phyloP scores from a whole-genome alignment of 495 filamentous ascomycete species.

The Podospora tetraspora region DNA sequence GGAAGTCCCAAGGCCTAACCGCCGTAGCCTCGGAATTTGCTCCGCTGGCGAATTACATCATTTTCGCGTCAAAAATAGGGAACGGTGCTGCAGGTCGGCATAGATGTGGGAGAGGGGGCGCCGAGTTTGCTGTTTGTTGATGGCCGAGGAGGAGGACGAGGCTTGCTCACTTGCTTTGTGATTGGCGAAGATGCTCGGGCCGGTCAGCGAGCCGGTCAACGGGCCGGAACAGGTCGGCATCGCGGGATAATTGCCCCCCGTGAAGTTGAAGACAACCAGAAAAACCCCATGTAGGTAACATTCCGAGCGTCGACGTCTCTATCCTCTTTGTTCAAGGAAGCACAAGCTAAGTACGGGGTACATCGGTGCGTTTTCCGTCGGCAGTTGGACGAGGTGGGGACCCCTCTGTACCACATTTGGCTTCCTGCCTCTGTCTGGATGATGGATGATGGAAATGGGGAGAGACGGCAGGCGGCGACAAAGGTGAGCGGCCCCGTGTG shows the following conservation, averaged over 20 bases:
- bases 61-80: not conserved
- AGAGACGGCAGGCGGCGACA: not conserved
- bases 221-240: not conserved
- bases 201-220: not conserved
- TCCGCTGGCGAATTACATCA: not conserved
- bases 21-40: not conserved
- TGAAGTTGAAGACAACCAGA: not conserved
- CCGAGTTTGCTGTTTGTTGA: not conserved
- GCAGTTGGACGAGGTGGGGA: not conserved
- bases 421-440: not conserved
- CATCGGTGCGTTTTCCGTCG: not conserved
- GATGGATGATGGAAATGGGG: not conserved
- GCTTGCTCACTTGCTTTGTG: not conserved
- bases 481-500: not conserved
- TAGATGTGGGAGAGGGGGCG: not conserved
- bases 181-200: not conserved
- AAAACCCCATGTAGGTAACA: not conserved
- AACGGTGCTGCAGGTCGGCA: not conserved
- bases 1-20: not conserved
- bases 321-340: not conserved
- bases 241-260: not conserved
- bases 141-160: not conserved
- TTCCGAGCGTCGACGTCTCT: not conserved
- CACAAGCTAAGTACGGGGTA: not conserved
- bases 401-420: not conserved